A percentile compares a stretch with the other conserved stretches of the same genome.
These are phyloP conservation scores for Rheum nobile DNA, from an alignment of 148 eudicot species.

Conservation along the genomic window DNA sequence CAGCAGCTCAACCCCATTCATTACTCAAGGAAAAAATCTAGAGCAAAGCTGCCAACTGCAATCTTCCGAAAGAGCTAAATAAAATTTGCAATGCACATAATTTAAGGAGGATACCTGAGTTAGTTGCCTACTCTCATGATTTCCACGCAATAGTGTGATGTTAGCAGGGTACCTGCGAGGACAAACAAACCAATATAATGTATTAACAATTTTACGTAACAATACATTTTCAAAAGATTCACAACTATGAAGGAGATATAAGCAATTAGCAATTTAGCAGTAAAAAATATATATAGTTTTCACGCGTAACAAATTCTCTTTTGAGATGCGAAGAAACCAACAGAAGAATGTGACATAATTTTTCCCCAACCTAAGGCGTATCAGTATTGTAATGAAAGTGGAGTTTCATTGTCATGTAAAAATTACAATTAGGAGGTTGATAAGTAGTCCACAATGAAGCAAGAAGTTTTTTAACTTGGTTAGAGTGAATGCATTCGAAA, in stretches of 20 bases:
- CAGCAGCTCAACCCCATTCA: background rate
- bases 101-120: conserved; percentile 54
- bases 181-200: conserved; percentile 5
- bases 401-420: background rate
- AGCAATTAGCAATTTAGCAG: background rate
- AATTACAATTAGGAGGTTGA: background rate
- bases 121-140: conserved; percentile 97
- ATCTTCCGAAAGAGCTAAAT: background rate
- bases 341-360: background rate
- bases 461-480: background rate
- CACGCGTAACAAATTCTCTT: background rate
- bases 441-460: background rate
- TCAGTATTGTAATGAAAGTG: background rate
- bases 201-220: background rate
- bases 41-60: background rate
- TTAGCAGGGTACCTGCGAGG: conserved; percentile 78
- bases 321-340: background rate
- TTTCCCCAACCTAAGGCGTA: background rate
- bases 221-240: background rate
- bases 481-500: background rate
- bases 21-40: too few species aligned
- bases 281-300: background rate
- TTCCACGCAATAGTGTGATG: conserved; percentile 96
- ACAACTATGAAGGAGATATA: background rate
- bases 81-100: background rate